These are phyloP conservation scores for Vaccinium darrowii DNA, from an alignment of 148 eudicot species.

Conservation along the genomic window DNA sequence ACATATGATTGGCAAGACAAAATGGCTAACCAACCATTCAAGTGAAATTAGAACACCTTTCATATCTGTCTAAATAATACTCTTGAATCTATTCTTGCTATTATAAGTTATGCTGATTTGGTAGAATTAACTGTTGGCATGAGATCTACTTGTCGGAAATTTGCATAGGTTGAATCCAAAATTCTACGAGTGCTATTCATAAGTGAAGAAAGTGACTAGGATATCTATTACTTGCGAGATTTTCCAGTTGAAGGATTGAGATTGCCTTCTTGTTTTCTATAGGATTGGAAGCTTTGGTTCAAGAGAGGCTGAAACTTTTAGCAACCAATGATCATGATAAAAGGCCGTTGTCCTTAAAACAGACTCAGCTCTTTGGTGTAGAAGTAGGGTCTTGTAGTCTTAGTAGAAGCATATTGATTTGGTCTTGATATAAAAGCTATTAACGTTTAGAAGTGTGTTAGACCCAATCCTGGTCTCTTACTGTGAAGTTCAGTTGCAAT, in stretches of 20 bases:
- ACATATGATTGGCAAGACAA: not conserved
- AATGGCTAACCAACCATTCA: not conserved
- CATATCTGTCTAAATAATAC: not conserved
- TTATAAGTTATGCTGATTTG: not conserved
- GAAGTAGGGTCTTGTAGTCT: not conserved
- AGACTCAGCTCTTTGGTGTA: not conserved
- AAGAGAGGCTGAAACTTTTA: not conserved
- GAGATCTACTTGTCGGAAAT: not conserved
- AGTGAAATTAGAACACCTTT: not conserved
- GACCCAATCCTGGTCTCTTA: not conserved
- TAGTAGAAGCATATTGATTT: not conserved
- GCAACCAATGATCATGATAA: not conserved
- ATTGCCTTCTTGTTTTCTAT: not conserved
- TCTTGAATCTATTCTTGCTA: not conserved
- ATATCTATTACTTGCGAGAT: not conserved
- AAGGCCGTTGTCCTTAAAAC: not conserved
- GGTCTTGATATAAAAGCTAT: not conserved
- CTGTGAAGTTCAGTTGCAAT: not conserved
- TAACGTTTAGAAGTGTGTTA: not conserved
- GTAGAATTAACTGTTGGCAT: not conserved
- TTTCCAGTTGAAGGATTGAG: not conserved
- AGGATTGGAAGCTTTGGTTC: not conserved
- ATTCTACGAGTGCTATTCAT: not conserved
- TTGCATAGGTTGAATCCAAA: not conserved
- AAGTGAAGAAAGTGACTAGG: not conserved